These are phyloP conservation scores for Pseudonitzschia multiseries DNA, from an alignment of 108 stramenopile genomes.

Conservation along the genomic window DNA sequence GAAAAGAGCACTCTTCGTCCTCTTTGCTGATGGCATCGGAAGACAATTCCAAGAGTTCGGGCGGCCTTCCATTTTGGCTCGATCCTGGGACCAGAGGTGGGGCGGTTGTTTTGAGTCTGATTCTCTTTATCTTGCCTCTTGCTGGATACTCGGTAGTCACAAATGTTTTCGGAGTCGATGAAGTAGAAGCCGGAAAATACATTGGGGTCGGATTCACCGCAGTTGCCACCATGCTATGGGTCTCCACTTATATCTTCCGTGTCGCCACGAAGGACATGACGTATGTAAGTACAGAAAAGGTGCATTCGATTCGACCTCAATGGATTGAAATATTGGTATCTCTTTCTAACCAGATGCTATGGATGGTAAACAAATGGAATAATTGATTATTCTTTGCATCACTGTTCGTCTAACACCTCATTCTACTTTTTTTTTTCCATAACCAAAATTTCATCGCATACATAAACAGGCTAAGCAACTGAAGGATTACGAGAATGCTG, in stretches of 20 bases:
- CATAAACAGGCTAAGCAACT: conserved; percentile 78
- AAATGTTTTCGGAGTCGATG: conserved; percentile 61
- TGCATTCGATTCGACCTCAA: neutral
- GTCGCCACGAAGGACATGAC: conserved; percentile 98
- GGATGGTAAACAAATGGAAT: neutral
- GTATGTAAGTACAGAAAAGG: conserved; percentile 57
- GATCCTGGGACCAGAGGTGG: conserved; percentile 88
- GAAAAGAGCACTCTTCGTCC: conserved; percentile 7
- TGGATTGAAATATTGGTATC: neutral
- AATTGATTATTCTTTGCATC: neutral
- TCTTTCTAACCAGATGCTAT: neutral
- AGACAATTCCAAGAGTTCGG: conserved; percentile 8
- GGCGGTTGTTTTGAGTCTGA: conserved; percentile 68
- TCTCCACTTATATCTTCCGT: conserved; percentile 89
- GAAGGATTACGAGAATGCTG: conserved; percentile 95
- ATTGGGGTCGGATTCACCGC: conserved; percentile 85
- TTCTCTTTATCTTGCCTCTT: conserved; percentile 76
- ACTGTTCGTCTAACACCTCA: neutral
- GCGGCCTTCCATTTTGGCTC: conserved; percentile 74
- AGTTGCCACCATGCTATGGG: conserved; percentile 69
- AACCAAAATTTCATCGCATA: neutral
- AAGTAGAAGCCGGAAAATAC: conserved; percentile 68
- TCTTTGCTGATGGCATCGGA: conserved; percentile 9
- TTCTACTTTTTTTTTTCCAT: neutral
- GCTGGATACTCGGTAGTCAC: conserved; percentile 65